Base-by-base conservation (phyloP, 1,139 yeast genomes). In the Sugiyamaella neomexicana region DNA sequence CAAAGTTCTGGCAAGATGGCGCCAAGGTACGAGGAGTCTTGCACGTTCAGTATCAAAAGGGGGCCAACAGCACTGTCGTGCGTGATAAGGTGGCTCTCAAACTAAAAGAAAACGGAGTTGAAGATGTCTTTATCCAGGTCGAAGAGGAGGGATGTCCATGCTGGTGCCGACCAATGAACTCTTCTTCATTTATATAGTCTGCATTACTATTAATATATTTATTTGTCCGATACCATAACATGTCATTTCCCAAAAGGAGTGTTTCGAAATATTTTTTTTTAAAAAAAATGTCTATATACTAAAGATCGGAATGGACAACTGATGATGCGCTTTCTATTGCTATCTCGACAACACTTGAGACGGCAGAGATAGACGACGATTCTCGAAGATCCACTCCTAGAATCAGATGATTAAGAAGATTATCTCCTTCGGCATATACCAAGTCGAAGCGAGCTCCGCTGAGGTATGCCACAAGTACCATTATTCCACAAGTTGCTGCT, bases 1-100 rank as follows among this genome's bases (percentile, higher is more conserved):
- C 97, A 1, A 75, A 96, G 60, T 91, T 91, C 69, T 91, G 98
- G 98, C 89, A 93, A 4, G 80, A 80, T 50, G 80, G 80, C 13
- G 71, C 73, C 38, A 72, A 74, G 42, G 66, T 65, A 47, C 67
- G 74, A 2, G 75, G 76, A 7, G 68, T 71, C 58, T 76, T 88
- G 12, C 95, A 87, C 65, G 75, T 88, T 15, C 95, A 85, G 67
- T 78, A 84, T 45, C 74, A 76, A 52, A 78, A 84, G 25, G 90
- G 89, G 1, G 91, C 86, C 60, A 85, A 83, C 65, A 76, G 82
- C 9, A 75, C 82, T 0, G 78, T 76, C 50, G 80, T 87, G 46
- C 81, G 85, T 62, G 79, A 77, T 58, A 79, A 83, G 64, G 85
- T 85, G n/a, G 84, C 80, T 55, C 76, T 74, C 55, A 71, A 67